Base-by-base conservation (phyloP, 1,284 basidiomycete species). In the Malassezia psittaci region DNA sequence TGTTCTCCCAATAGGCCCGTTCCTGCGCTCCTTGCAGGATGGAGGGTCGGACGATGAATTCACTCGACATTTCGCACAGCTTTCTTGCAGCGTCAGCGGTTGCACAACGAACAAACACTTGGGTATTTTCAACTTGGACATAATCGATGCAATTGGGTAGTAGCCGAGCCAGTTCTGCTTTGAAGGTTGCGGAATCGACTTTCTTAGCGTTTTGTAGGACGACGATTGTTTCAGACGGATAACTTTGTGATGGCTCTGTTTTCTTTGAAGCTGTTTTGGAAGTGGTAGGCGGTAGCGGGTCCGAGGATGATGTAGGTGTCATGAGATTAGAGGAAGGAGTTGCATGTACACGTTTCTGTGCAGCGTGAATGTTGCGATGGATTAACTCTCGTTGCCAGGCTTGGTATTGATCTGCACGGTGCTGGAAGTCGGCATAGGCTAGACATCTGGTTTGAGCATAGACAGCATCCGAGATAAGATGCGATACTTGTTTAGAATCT, bases 361-460 rank as follows among this genome's bases (percentile, higher is more conserved):
- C 45, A 5, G 50, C 50, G 1, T 13, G 18, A 0, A 36, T 42
- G 35, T 57, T 57, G 8, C 19, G 50, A 15, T 16, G 18, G 2
- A 57, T 44, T 5, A 57, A 37, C 33, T 41, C 33, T n/a, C 19
- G 39, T 18, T 41, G 49, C 55, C 55, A 57, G n/a, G 33, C 38
- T 10, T 10, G 9, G 24, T 57, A 57, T 38, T 57, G 45, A 32
- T 12, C 16, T 24, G 38, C 42, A 12, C 37, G 21, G 24, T 18
- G 33, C 2, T 38, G 15, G 15, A 29, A 52, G n/a, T 12, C 21
- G 11, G 19, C 44, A 13, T 15, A 11, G 8, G 44, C 34, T 18
- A 57, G 38, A 38, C 38, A 47, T 3, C 53, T 45, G 16, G 50
- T 12, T 6, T 19, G 7, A 6, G 18, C 40, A 19, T 29, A 42